phyloP scores from a whole-genome alignment of 2,329 filamentous ascomycete genomes.

The Ophiosphaerella narmari region DNA sequence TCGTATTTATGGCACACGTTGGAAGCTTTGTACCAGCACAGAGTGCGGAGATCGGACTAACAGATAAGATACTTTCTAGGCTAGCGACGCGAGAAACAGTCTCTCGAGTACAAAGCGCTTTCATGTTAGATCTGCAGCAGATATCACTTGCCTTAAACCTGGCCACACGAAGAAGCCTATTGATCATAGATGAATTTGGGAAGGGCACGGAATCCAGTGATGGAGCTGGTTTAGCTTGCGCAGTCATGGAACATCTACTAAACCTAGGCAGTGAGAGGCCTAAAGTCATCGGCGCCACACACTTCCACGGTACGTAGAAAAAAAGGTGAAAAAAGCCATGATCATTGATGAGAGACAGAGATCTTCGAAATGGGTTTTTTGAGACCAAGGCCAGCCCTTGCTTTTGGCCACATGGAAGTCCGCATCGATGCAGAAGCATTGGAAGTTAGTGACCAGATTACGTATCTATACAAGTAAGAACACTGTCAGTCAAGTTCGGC shows the following conservation, averaged over 20 bases:
- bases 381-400: constrained; percentile 54
- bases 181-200: constrained; percentile 93
- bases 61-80: constrained; percentile 88
- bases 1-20: constrained; percentile 89
- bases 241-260: constrained; percentile 63
- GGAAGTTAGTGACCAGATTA: constrained; percentile 65
- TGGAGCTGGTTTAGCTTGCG: constrained; percentile 67
- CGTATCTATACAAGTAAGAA: constrained; percentile 71
- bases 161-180: constrained; percentile 74
- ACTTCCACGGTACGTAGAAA: constrained; percentile 59
- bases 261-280: constrained; percentile 55
- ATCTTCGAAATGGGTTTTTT: constrained; percentile 71
- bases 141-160: constrained; percentile 76
- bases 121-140: constrained; percentile 86
- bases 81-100: constrained; percentile 76
- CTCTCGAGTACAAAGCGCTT: constrained; percentile 66
- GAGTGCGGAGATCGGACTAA: constrained; percentile 77
- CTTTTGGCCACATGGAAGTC: constrained; percentile 75
- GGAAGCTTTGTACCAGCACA: constrained; percentile 87
- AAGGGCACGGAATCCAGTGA: constrained; percentile 69
- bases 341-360: constrained; percentile 55
- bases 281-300: constrained; percentile 66
- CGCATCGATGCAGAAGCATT: constrained; percentile 59
- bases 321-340: too few relatives aligned
- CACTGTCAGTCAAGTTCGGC: background rate